phyloP scores from a whole-genome alignment of 305 asterid genomes.

The Fraxinus platypoda region DNA sequence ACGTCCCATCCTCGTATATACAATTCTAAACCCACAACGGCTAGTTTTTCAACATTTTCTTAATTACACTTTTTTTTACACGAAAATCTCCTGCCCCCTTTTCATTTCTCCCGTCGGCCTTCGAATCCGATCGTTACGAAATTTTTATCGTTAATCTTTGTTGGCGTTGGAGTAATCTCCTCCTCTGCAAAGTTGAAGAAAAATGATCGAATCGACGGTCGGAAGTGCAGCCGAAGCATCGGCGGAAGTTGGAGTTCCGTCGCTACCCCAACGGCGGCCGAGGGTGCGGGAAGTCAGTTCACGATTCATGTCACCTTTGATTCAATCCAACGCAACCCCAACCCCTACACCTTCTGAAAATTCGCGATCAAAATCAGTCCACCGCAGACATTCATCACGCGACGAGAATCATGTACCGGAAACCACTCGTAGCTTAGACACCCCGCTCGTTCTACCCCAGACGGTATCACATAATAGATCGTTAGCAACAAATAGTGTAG shows the following conservation, averaged over 20 bases:
- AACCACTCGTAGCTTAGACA: conserved; percentile 34
- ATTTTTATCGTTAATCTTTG: background rate
- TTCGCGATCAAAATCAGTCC: conserved; percentile 51
- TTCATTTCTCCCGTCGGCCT: background rate
- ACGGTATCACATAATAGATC: conserved; percentile 15
- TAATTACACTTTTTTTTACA: background rate
- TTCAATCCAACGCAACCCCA: conserved; percentile 42
- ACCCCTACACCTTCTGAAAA: conserved; percentile 33
- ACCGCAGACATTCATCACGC: conserved; percentile 42
- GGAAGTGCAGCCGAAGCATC: conserved; percentile 21
- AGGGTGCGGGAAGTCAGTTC: conserved; percentile 78
- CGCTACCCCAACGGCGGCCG: conserved; percentile 56
- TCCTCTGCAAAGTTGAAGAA: background rate
- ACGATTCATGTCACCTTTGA: conserved; percentile 72
- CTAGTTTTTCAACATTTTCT: background rate
- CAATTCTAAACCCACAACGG: background rate
- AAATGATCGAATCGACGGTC: conserved; percentile 35
- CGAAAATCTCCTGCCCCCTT: background rate
- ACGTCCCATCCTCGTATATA: background rate
- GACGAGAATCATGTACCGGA: conserved; percentile 46
- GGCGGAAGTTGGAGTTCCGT: conserved; percentile 34
- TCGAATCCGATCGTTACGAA: background rate
- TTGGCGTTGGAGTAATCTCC: background rate
- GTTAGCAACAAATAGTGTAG: conserved; percentile 3
- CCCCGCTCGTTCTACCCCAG: conserved; percentile 4